phyloP scores from a whole-genome alignment of 1,284 basidiomycete genomes.

The Wallemia ichthyophaga region DNA sequence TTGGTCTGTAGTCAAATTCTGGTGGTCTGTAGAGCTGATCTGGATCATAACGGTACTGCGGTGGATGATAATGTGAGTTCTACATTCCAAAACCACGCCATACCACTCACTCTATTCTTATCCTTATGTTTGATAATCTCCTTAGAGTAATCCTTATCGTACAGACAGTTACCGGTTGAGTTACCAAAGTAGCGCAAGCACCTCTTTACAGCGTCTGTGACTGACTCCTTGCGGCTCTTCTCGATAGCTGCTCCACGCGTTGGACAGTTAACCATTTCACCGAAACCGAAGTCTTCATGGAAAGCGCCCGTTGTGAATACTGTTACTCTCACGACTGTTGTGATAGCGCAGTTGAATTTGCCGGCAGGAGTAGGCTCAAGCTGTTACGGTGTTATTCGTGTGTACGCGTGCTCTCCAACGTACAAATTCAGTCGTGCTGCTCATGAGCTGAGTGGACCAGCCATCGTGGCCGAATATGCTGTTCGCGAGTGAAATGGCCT shows the following conservation, averaged over 20 bases:
- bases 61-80: neutral
- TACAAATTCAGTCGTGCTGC: slow-evolving; percentile 33
- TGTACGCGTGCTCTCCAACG: slow-evolving; percentile 8
- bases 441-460: slow-evolving; percentile 66
- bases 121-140: slow-evolving; percentile 64
- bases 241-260: slow-evolving; percentile 64
- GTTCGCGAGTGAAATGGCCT: slow-evolving; percentile 33
- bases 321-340: slow-evolving; percentile 59
- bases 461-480: slow-evolving; percentile 97
- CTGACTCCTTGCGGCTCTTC: slow-evolving; percentile 94
- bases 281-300: slow-evolving; percentile 84
- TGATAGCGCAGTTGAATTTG: slow-evolving; percentile 44
- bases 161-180: slow-evolving; percentile 75
- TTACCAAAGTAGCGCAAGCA: slow-evolving; percentile 77
- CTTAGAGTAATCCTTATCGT: slow-evolving; percentile 63
- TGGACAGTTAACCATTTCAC: slow-evolving; percentile 51
- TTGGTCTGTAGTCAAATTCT: slow-evolving; percentile 26
- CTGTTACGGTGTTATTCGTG: slow-evolving; percentile 25
- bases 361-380: slow-evolving; percentile 30
- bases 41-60: slow-evolving; percentile 54
- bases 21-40: slow-evolving; percentile 41
- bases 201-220: slow-evolving; percentile 78
- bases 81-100: no score
- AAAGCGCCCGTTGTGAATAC: slow-evolving; percentile 48
- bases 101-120: neutral